These are phyloP conservation scores for Citeromyces hawaiiensis DNA, from an alignment of 1,139 yeast genomes.

Conservation along the genomic window DNA sequence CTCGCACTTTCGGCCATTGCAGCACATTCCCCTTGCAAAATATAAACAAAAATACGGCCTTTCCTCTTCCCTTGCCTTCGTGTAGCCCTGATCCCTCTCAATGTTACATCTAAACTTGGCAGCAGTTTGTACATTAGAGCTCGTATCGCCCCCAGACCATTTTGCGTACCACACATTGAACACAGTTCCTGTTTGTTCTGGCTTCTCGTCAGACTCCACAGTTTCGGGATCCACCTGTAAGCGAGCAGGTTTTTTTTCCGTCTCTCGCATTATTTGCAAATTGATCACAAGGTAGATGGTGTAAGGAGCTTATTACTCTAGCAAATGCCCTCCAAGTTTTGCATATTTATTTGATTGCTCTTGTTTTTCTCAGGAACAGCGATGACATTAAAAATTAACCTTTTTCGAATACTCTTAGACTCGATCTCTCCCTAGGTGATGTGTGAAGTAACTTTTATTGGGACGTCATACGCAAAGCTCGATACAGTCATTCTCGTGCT, in stretches of 20 bases:
- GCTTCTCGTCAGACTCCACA: constrained; percentile 48
- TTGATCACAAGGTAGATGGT: neutral
- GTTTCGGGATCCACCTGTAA: constrained; percentile 61
- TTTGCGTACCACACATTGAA: constrained; percentile 83
- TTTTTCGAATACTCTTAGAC: too few species aligned
- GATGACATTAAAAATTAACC: too few species aligned
- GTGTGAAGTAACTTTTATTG: too few species aligned
- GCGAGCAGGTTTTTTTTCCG: constrained; percentile 36
- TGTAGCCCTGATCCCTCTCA: constrained; percentile 57
- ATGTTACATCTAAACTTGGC: constrained; percentile 43
- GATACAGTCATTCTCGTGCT: too few species aligned
- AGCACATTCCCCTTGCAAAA: constrained; percentile 84
- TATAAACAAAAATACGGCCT: constrained; percentile 51
- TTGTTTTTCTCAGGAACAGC: too few species aligned
- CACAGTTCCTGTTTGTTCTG: constrained; percentile 69
- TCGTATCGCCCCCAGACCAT: constrained; percentile 67
- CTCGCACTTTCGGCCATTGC: constrained; percentile 60
- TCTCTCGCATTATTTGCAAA: neutral
- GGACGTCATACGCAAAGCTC: too few species aligned
- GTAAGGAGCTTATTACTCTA: neutral
- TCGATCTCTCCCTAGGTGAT: too few species aligned
- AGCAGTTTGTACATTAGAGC: constrained; percentile 19
- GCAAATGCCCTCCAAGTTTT: too few species aligned
- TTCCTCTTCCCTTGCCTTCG: constrained; percentile 41
- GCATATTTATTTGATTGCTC: too few species aligned